phyloP scores from a whole-genome alignment of 148 eudicot species.

The Cornus controversa region DNA sequence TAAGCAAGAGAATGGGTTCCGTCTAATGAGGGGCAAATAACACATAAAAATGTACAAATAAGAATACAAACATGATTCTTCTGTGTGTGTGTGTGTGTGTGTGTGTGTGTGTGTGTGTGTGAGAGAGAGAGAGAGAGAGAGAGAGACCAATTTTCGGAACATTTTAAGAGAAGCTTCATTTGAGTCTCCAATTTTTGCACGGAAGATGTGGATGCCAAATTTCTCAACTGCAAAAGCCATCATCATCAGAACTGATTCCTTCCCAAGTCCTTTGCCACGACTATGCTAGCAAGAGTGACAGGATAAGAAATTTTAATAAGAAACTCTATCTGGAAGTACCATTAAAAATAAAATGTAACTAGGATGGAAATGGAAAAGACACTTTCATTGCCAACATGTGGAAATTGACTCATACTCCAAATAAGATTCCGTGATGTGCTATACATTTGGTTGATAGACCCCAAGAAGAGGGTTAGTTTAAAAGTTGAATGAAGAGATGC shows the following conservation, averaged over 20 bases:
- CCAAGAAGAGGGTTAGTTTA: neutral
- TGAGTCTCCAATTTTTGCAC: conserved; percentile 83
- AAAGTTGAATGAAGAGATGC: neutral
- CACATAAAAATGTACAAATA: neutral
- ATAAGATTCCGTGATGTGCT: neutral
- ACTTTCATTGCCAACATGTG: neutral
- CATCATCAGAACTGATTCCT: conserved; percentile 90
- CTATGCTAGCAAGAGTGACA: conserved; percentile 54
- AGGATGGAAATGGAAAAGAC: neutral
- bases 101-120: neutral
- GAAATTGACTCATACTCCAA: neutral
- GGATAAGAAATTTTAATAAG: neutral
- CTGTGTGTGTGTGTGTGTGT: neutral
- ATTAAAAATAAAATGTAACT: conserved; percentile 1
- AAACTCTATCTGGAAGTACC: neutral
- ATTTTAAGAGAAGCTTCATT: conserved; percentile 67
- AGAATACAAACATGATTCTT: neutral
- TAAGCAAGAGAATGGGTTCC: neutral
- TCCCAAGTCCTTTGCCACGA: conserved; percentile 96
- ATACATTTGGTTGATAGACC: neutral
- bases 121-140: conserved; percentile 25
- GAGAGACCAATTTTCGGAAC: conserved; percentile 62
- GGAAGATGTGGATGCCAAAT: conserved; percentile 58
- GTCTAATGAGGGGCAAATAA: neutral
- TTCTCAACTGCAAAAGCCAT: conserved; percentile 68